Percentiles rank a stretch among this genome's conserved stretches.
Conservation (phyloP, 768 basidiomycete genomes). For the Ramaria rubella region DNA sequence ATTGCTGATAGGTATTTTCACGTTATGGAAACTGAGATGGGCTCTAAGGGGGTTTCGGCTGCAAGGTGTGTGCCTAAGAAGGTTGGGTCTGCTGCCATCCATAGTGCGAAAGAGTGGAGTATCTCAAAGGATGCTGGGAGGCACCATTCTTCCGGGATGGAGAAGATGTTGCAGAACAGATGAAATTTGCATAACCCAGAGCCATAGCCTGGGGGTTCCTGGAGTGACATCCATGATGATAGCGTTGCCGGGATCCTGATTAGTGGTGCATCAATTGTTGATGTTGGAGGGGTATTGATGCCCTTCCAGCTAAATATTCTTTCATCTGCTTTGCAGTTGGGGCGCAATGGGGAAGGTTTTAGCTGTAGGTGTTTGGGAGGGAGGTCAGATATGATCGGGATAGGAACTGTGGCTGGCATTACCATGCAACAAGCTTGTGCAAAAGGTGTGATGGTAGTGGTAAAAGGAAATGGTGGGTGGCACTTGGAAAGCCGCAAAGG, state of each 20-base stretch:
- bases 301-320: slow-evolving; percentile 29
- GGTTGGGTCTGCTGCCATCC: slow-evolving; percentile 29
- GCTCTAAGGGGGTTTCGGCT: slow-evolving; percentile 23
- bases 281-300: slow-evolving; percentile 22
- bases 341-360: slow-evolving; percentile 18
- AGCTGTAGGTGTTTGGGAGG: slow-evolving; percentile 9
- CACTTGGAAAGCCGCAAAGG: slow-evolving; percentile 15
- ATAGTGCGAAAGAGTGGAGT: slow-evolving; percentile 31
- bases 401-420: too few relatives aligned
- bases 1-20: background rate
- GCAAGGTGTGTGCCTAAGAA: slow-evolving; percentile 3
- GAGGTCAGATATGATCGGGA: background rate
- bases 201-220: slow-evolving; percentile 15
- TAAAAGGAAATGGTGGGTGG: too few relatives aligned
- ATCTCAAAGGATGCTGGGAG: slow-evolving; percentile 25
- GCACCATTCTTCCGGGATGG: slow-evolving; percentile 21
- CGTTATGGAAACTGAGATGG: slow-evolving; percentile 14
- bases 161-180: slow-evolving; percentile 28
- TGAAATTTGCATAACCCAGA: slow-evolving; percentile 27
- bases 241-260: slow-evolving; percentile 13
- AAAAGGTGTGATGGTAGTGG: too few relatives aligned
- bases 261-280: slow-evolving; percentile 18
- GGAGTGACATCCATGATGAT: slow-evolving; percentile 21
- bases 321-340: slow-evolving; percentile 20
- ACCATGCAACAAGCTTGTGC: too few relatives aligned